phyloP scores from a whole-genome alignment of 2,329 filamentous ascomycete species.

The Monosporascus sp. region DNA sequence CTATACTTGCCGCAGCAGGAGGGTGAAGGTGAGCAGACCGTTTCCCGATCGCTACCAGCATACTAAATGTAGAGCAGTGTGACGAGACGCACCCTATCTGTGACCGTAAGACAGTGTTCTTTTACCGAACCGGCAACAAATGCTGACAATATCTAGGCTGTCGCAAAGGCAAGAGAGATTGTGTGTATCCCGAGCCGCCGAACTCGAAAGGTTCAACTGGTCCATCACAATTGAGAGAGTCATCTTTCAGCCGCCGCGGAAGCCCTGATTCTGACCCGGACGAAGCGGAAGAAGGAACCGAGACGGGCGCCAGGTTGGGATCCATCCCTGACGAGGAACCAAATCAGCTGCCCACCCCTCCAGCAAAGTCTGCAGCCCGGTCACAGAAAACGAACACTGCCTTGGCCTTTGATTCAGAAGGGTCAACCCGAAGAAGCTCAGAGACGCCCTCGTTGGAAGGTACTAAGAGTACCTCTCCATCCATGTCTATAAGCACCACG shows the following conservation, averaged over 20 bases:
- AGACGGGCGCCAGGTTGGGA: conserved; percentile 39
- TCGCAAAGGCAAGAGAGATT: conserved; percentile 85
- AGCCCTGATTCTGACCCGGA: conserved; percentile 52
- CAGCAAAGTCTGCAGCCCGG: conserved; percentile 14
- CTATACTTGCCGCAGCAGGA: conserved; percentile 80
- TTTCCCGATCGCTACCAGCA: conserved; percentile 5
- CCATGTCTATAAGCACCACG: conserved; percentile 40
- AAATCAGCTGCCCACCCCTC: conserved; percentile 7
- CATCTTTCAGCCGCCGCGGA: conserved; percentile 31
- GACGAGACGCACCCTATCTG: conserved; percentile 85
- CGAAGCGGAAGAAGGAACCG: conserved; percentile 41
- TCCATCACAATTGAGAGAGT: conserved; percentile 33
- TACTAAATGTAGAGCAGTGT: conserved; percentile 54
- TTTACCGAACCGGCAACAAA: conserved; percentile 1
- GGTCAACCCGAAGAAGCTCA: conserved; percentile 39
- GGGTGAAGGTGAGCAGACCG: conserved; percentile 64
- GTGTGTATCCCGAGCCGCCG: conserved; percentile 75
- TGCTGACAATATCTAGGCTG: conserved; percentile 56
- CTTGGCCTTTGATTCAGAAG: conserved; percentile 32
- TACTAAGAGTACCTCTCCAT: conserved; percentile 47
- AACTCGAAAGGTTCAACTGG: conserved; percentile 33
- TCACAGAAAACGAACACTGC: conserved; percentile 32
- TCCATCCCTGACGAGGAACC: conserved; percentile 38
- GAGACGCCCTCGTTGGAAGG: conserved; percentile 49
- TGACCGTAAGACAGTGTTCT: conserved; percentile 52